Evolutionary conservation across 257 asterid genomes (phyloP), one percentile per base, ranked within the genome.

Genomic region (Voacanga thouarsii): DNA sequence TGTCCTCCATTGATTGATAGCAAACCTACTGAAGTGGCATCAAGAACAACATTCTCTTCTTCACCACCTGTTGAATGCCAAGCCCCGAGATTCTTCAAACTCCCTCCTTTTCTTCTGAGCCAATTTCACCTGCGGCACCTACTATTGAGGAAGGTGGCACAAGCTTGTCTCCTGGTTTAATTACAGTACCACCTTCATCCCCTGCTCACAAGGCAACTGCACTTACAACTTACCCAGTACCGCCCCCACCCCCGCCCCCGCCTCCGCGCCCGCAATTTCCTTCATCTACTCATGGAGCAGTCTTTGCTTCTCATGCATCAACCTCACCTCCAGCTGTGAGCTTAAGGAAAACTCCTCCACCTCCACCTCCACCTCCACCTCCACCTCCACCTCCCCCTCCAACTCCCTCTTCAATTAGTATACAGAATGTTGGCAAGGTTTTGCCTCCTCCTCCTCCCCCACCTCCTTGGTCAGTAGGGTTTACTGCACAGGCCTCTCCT

Each of bases 371-470:
- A 1, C 78, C 90, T 24, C 77, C 73, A 23, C 82, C 85, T 14
- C 77, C 75, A 1, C 78, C 90, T 10, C 87, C 81, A 6, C 74
- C 86, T 49, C 85, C 84, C 0, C 81, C 85, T 51, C 69, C 76
- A 12, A 82, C 82, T 79, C 71, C 77, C 72, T 57, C 72, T 61
- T 79, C 82, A 77, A 83, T 87, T 75, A 82, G 47, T 50, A 70
- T 72, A 75, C 85, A 77, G 18, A 79, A 72, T 83, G 75, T 59
- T 77, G 81, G 82, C 75, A 81, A 79, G 75, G 81, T 75, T 57
- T 77, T 78, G 75, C 84, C 83, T 8, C 89, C 88, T n/a, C 84
- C 89, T 6, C 88, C 89, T 72, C 88, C 93, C 19, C 86, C 89
- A 15, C 84, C 86, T n/a, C 91, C 94, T 77, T 88, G 87, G 88